Evolutionary conservation across 345 rosid genomes (phyloP), one percentile per base, ranked within the genome.

Genomic region (Anacardium occidentale): DNA sequence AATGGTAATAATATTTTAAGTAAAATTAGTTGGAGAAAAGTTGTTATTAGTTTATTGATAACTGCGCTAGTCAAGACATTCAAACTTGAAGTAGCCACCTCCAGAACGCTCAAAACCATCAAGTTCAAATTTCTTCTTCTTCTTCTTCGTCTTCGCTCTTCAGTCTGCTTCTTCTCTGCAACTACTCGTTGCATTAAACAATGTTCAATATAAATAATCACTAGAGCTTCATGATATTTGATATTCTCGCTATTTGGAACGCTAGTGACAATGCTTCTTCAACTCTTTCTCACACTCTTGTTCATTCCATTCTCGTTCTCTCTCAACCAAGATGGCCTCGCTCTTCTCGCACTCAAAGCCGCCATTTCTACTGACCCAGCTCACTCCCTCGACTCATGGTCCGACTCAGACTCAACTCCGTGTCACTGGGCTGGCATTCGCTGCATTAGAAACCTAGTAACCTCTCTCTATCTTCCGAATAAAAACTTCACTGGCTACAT

Each of bases 311-410:
- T 83, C 20, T 81, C 75, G 48, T 69, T 75, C 9, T 81, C 89
- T 21, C 77, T 95, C 61, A 92, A 74, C 68, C 80, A 81, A 10
- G 99, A 95, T 71, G 99, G 99, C 11, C 84, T 95, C 12, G 87
- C 98, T 17, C 95, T 95, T 11, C 87, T 95, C 1, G 96, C 99
- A 69, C 91, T 95, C 60, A 95, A 91, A 78, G 87, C 89, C 14
- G 98, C 98, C 51, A 75, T 90, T 57, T 58, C 75, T 0, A 22
- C 81, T 7, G 99, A 95, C 80, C 97, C 98, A 24, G 79, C 91
- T 68, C 78, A 80, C 18, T 64, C 78, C 5, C 82, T 92, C 52
- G 63, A 63, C 18, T 82, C 92, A 0, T 95, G 99, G 99, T 79
- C 84, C 2, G 96, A 90, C 40, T 83, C 88, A 6, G 99, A 95